Conservation (phyloP, 225 moss, liverwort and hornwort genomes). For the Thuidium tamariscinum region DNA sequence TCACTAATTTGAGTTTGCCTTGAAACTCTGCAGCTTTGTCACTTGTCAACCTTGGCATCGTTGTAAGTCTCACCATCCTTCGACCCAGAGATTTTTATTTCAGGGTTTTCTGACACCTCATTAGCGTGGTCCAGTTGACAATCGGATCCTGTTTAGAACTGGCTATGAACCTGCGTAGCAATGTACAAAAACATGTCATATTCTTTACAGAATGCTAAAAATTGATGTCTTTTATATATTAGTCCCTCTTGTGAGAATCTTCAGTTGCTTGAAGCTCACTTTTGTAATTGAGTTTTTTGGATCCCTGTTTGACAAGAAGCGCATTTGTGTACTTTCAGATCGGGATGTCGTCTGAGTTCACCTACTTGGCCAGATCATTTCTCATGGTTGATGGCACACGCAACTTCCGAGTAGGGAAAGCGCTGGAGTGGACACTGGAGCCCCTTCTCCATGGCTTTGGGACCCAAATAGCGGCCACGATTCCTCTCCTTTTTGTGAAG, state of each 20-base stretch:
- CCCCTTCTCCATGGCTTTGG: conserved; percentile 96
- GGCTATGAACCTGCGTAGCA: background rate
- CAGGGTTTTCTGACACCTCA: background rate
- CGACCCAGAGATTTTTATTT: background rate
- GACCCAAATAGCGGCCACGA: conserved; percentile 77
- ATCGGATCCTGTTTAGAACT: background rate
- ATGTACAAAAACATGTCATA: background rate
- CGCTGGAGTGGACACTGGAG: conserved; percentile 92
- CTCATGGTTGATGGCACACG: conserved; percentile 89
- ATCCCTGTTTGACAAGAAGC: background rate
- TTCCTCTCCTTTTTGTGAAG: conserved; percentile 90
- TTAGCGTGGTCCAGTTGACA: no score
- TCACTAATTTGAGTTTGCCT: background rate
- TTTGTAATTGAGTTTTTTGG: no score
- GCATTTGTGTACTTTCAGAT: conserved; percentile 22
- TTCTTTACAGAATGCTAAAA: background rate
- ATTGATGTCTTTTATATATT: background rate
- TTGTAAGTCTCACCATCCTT: conserved; percentile 33
- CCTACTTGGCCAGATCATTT: conserved; percentile 93
- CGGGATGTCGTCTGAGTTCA: conserved; percentile 91
- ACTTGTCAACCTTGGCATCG: conserved; percentile 93
- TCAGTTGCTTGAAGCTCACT: background rate
- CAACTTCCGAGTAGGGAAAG: conserved; percentile 69
- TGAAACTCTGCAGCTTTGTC: conserved; percentile 57
- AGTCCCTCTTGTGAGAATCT: no score